phyloP scores from a whole-genome alignment of 179 eudicot species.

The Beta lomatogona region DNA sequence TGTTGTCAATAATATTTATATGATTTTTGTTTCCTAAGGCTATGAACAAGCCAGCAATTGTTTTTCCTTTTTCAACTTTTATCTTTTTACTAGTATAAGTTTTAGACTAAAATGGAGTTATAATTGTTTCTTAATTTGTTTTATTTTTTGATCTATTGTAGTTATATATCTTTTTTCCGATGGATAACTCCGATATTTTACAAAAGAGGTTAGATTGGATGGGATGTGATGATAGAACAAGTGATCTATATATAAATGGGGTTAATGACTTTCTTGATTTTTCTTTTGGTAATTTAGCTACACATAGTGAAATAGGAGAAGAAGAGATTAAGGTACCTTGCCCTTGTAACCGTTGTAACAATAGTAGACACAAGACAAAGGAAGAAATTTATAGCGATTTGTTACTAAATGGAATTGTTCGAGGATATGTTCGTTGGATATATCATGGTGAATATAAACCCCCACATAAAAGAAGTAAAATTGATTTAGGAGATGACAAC shows the following conservation, averaged over 20 bases:
- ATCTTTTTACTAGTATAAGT: not conserved
- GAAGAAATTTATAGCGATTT: slow-evolving; percentile 10
- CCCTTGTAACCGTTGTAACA: slow-evolving; percentile 13
- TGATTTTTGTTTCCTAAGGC: no score
- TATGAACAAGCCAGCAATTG: no score
- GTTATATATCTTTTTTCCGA: not conserved
- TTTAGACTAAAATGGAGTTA: not conserved
- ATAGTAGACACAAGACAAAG: slow-evolving; percentile 6
- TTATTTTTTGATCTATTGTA: not conserved
- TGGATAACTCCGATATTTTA: not conserved
- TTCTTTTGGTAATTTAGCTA: not conserved
- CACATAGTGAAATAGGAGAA: not conserved
- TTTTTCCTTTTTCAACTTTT: not conserved
- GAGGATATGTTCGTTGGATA: slow-evolving; percentile 10
- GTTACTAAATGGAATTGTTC: slow-evolving; percentile 5
- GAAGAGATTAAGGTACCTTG: slow-evolving; percentile 6
- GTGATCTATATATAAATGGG: not conserved
- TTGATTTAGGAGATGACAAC: not conserved
- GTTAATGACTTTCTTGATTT: not conserved
- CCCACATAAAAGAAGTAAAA: not conserved
- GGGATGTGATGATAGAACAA: slow-evolving; percentile 5
- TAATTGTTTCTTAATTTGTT: no score
- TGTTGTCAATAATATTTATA: no score
- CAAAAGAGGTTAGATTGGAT: slow-evolving; percentile 9
- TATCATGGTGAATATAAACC: slow-evolving; percentile 14